Conservation (phyloP, 441 rosid species). For the Erodium moschatum region DNA sequence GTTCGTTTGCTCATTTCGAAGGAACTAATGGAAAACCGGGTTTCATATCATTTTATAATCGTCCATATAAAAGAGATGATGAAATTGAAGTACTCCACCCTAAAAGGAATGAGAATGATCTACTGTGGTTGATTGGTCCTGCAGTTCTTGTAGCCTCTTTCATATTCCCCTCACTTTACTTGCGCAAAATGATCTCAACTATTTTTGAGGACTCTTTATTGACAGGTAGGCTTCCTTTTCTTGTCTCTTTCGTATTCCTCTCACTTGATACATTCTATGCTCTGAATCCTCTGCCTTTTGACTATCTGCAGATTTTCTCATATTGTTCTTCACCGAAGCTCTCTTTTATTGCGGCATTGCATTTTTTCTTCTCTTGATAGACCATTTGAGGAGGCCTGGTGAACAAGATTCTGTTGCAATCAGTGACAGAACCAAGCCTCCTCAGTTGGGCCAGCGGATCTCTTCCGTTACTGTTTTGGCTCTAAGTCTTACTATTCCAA, state of each 20-base stretch:
- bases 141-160: conserved; percentile 85
- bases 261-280: too few relatives aligned
- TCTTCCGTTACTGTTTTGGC: conserved; percentile 75
- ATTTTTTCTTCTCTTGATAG: conserved; percentile 58
- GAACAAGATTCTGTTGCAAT: conserved; percentile 22
- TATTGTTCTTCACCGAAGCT: conserved; percentile 94
- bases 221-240: conserved; percentile 46
- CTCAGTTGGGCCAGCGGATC: conserved; percentile 61
- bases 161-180: conserved; percentile 73
- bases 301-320: conserved; percentile 73
- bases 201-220: conserved; percentile 85
- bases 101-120: conserved; percentile 41
- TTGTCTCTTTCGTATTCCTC: neutral
- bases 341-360: conserved; percentile 85
- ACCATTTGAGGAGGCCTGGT: conserved; percentile 47
- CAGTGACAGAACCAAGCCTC: conserved; percentile 22
- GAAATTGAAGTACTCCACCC: conserved; percentile 21
- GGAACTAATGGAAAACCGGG: conserved; percentile 69
- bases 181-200: conserved; percentile 60
- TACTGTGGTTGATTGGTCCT: conserved; percentile 79
- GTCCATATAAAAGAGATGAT: conserved; percentile 38
- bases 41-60: conserved; percentile 67
- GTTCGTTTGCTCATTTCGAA: conserved; percentile 31
- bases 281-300: conserved; percentile 14
- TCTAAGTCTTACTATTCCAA: conserved; percentile 77